Evolutionary conservation across 164 flowering plant species (phyloP).

Genomic region (Houttuynia cordata): DNA sequence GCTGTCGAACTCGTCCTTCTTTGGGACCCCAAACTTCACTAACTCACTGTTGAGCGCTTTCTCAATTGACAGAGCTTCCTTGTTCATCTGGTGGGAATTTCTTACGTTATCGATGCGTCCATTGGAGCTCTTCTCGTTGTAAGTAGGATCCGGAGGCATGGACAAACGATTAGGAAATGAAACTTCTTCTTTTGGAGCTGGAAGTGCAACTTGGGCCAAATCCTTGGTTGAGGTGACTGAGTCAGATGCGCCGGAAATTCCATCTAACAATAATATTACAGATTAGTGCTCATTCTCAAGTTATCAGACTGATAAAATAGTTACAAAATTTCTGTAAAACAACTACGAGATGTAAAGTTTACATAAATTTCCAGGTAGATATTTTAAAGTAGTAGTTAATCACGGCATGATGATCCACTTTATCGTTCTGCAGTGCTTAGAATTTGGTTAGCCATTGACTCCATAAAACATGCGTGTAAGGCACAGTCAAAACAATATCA

Average conservation of each 20-base stretch:
- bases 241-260: slow-evolving; percentile 25
- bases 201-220: slow-evolving; percentile 18
- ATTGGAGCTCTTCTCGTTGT: slow-evolving; percentile 25
- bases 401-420: too few species aligned
- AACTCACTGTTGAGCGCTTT: slow-evolving; percentile 30
- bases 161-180: slow-evolving; percentile 25
- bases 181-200: slow-evolving; percentile 21
- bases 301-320: too few species aligned
- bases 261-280: slow-evolving; percentile 17
- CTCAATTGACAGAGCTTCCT: slow-evolving; percentile 24
- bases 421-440: too few species aligned
- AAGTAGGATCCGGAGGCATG: slow-evolving; percentile 24
- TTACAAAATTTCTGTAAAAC: too few species aligned
- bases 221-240: slow-evolving; percentile 34
- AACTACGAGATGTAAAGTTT: too few species aligned
- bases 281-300: not conserved
- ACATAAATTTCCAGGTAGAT: too few species aligned
- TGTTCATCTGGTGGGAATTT: slow-evolving; percentile 16
- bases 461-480: too few species aligned
- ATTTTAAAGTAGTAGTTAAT: too few species aligned
- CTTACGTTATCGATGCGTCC: slow-evolving; percentile 16
- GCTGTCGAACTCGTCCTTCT: slow-evolving; percentile 55
- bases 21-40: slow-evolving; percentile 22
- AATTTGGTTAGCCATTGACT: too few species aligned
- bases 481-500: not conserved